phyloP scores from a whole-genome alignment of 192 early-diverging fungal genomes.

The Mycoemilia scoparia region DNA sequence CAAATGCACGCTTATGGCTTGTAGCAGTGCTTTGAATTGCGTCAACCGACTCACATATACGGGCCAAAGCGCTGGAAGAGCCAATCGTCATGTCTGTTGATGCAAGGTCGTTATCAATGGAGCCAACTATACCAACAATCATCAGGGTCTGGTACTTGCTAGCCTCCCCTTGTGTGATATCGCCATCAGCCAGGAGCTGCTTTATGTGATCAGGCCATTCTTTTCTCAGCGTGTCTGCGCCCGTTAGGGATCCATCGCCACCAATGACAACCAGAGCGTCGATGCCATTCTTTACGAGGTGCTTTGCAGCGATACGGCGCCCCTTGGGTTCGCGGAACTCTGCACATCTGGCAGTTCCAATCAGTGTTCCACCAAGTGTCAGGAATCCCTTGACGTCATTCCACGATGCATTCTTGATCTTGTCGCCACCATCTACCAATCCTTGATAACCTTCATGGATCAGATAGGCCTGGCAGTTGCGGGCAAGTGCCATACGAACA shows the following conservation, averaged over 20 bases:
- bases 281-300: constrained; percentile 81
- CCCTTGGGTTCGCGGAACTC: constrained; percentile 72
- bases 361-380: constrained; percentile 75
- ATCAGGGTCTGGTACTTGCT: constrained; percentile 47
- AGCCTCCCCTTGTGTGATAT: constrained; percentile 41
- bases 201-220: constrained; percentile 78
- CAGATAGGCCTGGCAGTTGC: constrained; percentile 66
- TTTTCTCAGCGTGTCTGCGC: constrained; percentile 73
- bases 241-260: constrained; percentile 92
- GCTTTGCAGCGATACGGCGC: constrained; percentile 58
- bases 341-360: constrained; percentile 83
- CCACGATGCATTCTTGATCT: constrained; percentile 73
- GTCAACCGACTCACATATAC: constrained; percentile 92
- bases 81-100: constrained; percentile 91
- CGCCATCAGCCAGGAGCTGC: constrained; percentile 44
- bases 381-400: constrained; percentile 80
- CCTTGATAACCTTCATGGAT: constrained; percentile 96
- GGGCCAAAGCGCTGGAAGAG: constrained; percentile 75
- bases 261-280: constrained; percentile 90
- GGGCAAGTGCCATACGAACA: constrained; percentile 68
- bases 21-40: constrained; percentile 79
- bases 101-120: constrained; percentile 90
- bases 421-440: constrained; percentile 78
- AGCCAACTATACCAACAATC: constrained; percentile 92
- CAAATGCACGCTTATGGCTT: constrained; percentile 91